Base-by-base conservation (phyloP, 768 basidiomycete species). In the Wakefieldia striispora region DNA sequence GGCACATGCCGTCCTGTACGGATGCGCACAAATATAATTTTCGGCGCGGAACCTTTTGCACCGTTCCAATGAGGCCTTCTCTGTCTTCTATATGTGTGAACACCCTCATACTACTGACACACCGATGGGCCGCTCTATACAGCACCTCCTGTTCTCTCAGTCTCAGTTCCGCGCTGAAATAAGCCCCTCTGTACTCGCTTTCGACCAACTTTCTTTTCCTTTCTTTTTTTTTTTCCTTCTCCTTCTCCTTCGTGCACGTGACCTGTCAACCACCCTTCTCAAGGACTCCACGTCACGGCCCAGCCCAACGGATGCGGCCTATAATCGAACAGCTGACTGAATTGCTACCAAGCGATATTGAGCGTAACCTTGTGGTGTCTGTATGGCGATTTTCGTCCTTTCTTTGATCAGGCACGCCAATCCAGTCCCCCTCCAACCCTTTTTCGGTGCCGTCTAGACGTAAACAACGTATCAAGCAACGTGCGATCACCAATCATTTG, bases 401-500 rank as follows among this genome's bases (percentile, higher is more conserved):
- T 43, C 29, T 44, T 11, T 17, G 43, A 63, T 54, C 63, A 69
- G 66, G 68, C 55, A 69, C 67, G 17, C 51, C 56, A 50, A 43
- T 45, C 54, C 50, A 40, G 47, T 29, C 41, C 47, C 41, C 47
- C 16, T 42, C 46, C 48, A 29, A 43, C 61, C 62, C 65, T 44
- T 64, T 68, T 65, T 67, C 66, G 66, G 66, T 63, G 53, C 66
- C 66, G 66, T 59, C 51, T 44, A 61, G 58, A 55, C 59, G 55
- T 56, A 58, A 59, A 56, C 58, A 56, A 49, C 63, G 54, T 57
- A 60, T 53, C 58, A 33, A 54, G 35, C 51, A 54, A 57, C 54
- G 60, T 60, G 60, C 60, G 61, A 65, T 65, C 59, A 62, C 55
- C 53, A 40, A 53, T 58, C 53, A 54, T 61, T 49, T 47, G 39